Evolutionary conservation across 805 yeast genomes (phyloP).

Genomic region (Candida arabinofermentans): DNA sequence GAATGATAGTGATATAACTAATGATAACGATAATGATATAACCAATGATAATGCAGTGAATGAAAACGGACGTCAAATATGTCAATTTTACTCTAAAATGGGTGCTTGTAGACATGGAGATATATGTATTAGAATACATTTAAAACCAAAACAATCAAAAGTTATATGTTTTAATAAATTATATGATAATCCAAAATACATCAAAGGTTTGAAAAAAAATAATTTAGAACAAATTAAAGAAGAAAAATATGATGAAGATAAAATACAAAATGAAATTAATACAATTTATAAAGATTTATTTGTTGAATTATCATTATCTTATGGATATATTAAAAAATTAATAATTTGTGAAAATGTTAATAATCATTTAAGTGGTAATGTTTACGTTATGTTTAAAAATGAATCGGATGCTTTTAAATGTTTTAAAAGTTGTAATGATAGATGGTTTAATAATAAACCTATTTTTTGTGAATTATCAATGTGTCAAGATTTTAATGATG

Average conservation of each 20-base stretch:
- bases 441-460: constrained; percentile 82
- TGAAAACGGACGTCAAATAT: constrained; percentile 15
- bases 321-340: constrained; percentile 54
- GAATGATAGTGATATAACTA: background rate
- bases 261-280: constrained; percentile 48
- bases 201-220: constrained; percentile 32
- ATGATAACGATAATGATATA: background rate
- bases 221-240: too few species aligned
- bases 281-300: constrained; percentile 70
- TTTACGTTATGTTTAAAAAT: constrained; percentile 59
- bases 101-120: constrained; percentile 96
- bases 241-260: constrained; percentile 24
- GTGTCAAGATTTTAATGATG: constrained; percentile 62
- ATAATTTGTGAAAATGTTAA: constrained; percentile 81
- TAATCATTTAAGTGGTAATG: constrained; percentile 82
- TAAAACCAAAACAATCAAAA: constrained; percentile 58
- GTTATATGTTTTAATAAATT: constrained; percentile 65
- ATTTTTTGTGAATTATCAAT: constrained; percentile 78
- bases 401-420: constrained; percentile 60
- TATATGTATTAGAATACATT: constrained; percentile 73
- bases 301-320: constrained; percentile 45
- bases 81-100: constrained; percentile 63
- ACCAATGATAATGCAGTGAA: background rate
- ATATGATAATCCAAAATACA: constrained; percentile 54
- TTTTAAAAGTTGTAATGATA: constrained; percentile 56